Conservation (phyloP, 345 rosid genomes). For the Sonneratia alba region DNA sequence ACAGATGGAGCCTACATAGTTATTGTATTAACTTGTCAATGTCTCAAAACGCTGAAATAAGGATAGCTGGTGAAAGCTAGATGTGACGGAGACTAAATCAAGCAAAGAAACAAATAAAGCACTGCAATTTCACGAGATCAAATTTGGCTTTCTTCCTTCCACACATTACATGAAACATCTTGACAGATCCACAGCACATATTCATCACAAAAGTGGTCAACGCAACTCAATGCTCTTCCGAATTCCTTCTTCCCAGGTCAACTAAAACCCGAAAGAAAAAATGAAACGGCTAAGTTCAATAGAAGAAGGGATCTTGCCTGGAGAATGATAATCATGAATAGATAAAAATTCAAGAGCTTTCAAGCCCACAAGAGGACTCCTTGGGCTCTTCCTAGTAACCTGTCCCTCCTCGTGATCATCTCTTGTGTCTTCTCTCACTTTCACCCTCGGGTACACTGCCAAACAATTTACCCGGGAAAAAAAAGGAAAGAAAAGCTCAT, state of each 20-base stretch:
- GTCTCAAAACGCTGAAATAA: background rate
- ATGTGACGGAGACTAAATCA: background rate
- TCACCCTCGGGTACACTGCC: constrained; percentile 62
- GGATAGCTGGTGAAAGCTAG: background rate
- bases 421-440: constrained; percentile 25
- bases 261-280: background rate
- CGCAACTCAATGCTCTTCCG: background rate
- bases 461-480: background rate
- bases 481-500: no score
- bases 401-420: constrained; percentile 18
- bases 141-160: background rate
- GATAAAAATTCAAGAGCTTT: constrained; percentile 43
- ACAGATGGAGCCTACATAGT: background rate
- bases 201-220: background rate
- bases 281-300: background rate
- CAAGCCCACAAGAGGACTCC: constrained; percentile 33
- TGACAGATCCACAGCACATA: background rate
- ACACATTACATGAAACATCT: background rate
- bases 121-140: background rate
- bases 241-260: background rate
- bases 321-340: constrained; percentile 30
- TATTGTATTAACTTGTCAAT: background rate
- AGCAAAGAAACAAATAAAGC: background rate
- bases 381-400: constrained; percentile 10
- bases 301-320: constrained; percentile 20